Percentiles rank a stretch among this genome's conserved stretches.
Evolutionary conservation across 2,329 filamentous ascomycete genomes (phyloP).

Genomic region (Fusarium pseudocircinatum): DNA sequence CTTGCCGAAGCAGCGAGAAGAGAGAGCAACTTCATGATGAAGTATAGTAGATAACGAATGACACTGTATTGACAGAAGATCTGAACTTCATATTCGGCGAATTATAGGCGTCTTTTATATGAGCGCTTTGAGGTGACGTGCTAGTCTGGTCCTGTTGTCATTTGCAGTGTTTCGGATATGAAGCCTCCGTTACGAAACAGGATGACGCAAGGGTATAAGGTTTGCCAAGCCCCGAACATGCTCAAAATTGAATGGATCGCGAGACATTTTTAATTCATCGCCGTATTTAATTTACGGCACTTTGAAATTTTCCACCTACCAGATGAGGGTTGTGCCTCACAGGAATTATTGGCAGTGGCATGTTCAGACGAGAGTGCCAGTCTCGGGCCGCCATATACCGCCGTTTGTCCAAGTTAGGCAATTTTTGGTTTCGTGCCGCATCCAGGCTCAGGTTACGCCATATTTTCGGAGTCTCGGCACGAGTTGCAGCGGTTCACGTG

Average conservation of each 20-base stretch:
- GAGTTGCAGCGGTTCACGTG: neutral
- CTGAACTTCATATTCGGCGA: neutral
- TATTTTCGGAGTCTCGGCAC: neutral
- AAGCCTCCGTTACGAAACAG: slow-evolving; percentile 10
- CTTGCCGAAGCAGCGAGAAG: slow-evolving; percentile 15
- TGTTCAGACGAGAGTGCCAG: neutral
- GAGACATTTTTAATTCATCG: neutral
- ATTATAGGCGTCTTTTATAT: neutral
- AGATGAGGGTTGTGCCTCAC: neutral
- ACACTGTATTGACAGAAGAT: rapidly evolving
- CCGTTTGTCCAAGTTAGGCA: neutral
- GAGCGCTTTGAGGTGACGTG: neutral
- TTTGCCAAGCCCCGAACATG: neutral
- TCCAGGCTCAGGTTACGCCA: neutral
- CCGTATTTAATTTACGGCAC: neutral
- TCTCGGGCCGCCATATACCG: neutral
- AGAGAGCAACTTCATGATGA: slow-evolving; percentile 17
- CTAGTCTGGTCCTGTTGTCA: neutral
- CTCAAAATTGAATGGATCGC: neutral
- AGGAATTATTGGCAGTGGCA: neutral
- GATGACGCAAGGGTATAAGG: neutral
- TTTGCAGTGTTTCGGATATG: slow-evolving; percentile 4
- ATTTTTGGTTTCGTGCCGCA: neutral
- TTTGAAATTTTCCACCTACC: neutral
- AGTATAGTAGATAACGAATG: neutral